Evolutionary conservation across 2,329 filamentous ascomycete species (phyloP).

Genomic region (Penicillium sumatraense): DNA sequence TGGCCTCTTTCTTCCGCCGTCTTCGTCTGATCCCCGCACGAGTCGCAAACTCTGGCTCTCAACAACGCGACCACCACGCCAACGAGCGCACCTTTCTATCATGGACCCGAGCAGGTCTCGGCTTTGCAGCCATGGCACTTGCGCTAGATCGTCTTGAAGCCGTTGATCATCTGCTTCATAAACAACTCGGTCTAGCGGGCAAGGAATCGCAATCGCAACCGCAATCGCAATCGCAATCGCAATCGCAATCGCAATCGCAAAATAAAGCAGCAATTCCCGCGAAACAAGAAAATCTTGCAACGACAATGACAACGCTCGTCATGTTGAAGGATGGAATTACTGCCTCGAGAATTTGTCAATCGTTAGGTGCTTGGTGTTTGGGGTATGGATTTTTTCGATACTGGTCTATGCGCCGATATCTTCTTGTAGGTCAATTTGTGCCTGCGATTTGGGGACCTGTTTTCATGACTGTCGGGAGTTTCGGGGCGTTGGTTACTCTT

Average conservation of each 20-base stretch:
- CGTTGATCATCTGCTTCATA: slow-evolving; percentile 32
- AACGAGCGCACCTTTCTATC: slow-evolving; percentile 41
- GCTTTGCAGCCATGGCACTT: slow-evolving; percentile 36
- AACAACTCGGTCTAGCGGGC: slow-evolving; percentile 11
- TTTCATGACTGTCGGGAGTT: slow-evolving; percentile 30
- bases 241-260: too few relatives aligned
- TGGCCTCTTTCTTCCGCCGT: slow-evolving; percentile 25
- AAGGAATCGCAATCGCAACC: background rate
- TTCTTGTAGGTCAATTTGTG: slow-evolving; percentile 32
- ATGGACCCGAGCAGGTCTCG: slow-evolving; percentile 39
- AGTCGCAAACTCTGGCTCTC: slow-evolving; percentile 34
- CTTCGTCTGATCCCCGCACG: slow-evolving; percentile 28
- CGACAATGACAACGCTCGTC: too few relatives aligned
- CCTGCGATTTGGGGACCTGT: slow-evolving; percentile 37
- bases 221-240: too few relatives aligned
- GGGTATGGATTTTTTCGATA: slow-evolving; percentile 35
- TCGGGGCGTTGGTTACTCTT: slow-evolving; percentile 21
- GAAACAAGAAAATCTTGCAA: background rate
- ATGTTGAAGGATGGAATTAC: slow-evolving; percentile 6
- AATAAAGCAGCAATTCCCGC: too few relatives aligned
- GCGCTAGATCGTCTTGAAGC: slow-evolving; percentile 33
- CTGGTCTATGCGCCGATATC: slow-evolving; percentile 28
- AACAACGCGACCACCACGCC: slow-evolving; percentile 39
- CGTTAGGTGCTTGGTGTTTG: slow-evolving; percentile 33
- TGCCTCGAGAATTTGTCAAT: slow-evolving; percentile 26